Conservation (phyloP, 116 monocot genomes). For the Iris pallida region DNA sequence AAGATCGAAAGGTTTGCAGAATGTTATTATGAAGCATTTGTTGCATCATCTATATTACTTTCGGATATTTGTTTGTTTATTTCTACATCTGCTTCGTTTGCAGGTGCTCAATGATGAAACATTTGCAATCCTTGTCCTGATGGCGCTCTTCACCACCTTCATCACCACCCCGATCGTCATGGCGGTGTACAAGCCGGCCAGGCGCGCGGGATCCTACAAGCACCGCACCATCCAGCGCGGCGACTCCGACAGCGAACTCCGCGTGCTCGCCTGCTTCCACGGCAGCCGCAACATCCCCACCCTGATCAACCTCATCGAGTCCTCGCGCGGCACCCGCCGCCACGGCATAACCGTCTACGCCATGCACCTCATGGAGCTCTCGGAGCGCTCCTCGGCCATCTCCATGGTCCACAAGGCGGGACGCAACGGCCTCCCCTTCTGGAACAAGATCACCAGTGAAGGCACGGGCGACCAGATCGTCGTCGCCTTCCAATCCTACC, state of each 20-base stretch:
- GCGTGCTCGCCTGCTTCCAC: conserved; percentile 15
- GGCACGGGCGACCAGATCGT: background rate
- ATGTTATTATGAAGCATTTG: no score
- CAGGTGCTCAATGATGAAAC: conserved; percentile 23
- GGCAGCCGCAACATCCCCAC: conserved; percentile 26
- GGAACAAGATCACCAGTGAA: background rate
- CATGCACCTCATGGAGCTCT: conserved; percentile 24
- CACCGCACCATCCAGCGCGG: conserved; percentile 7
- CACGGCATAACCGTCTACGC: conserved; percentile 19
- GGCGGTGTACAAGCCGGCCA: conserved; percentile 18
- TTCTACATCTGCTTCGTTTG: background rate
- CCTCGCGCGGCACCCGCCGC: conserved; percentile 15
- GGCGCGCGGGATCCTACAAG: conserved; percentile 2
- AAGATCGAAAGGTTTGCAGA: conserved; percentile 12
- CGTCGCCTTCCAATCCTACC: conserved; percentile 17
- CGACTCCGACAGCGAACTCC: conserved; percentile 12
- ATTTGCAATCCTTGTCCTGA: conserved; percentile 19
- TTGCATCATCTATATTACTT: no score
- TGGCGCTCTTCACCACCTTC: conserved; percentile 21
- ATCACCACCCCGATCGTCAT: conserved; percentile 13
- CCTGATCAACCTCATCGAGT: conserved; percentile 16
- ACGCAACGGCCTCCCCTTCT: conserved; percentile 21
- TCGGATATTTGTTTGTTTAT: background rate
- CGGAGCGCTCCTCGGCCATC: conserved; percentile 20
- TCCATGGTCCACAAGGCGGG: conserved; percentile 23